A percentile compares a stretch with the other conserved stretches of the same genome.
These are phyloP conservation scores for Exophiala sp. DNA, from an alignment of 2,329 filamentous ascomycete species.

Conservation along the genomic window DNA sequence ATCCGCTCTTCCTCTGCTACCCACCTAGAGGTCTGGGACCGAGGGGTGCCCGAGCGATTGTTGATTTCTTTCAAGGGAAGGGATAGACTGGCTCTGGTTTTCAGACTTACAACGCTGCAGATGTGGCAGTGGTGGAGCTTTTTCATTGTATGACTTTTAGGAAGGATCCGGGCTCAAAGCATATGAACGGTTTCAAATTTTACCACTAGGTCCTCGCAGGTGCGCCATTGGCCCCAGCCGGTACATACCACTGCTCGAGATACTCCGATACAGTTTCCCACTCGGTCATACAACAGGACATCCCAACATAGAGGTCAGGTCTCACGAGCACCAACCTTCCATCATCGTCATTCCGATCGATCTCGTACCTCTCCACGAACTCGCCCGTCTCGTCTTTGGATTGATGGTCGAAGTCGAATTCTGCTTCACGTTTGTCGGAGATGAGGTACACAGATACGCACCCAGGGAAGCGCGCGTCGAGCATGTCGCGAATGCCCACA, in stretches of 20 bases:
- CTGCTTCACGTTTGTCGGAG: neutral
- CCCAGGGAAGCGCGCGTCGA: neutral
- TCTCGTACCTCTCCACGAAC: neutral
- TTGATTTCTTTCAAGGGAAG: conserved; percentile 70
- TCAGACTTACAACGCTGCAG: neutral
- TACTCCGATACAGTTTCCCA: neutral
- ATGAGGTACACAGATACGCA: neutral
- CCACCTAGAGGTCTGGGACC: conserved; percentile 72
- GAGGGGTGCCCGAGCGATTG: conserved; percentile 67
- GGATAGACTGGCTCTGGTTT: neutral
- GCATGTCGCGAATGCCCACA: neutral
- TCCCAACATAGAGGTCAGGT: conserved; percentile 2
- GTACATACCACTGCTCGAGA: conserved; percentile 1
- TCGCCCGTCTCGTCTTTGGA: neutral
- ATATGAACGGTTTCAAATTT: too few relatives aligned
- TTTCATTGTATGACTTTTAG: too few relatives aligned
- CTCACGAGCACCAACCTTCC: neutral
- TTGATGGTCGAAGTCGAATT: neutral
- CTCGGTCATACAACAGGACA: neutral
- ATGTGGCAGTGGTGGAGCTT: too few relatives aligned
- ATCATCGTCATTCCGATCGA: neutral
- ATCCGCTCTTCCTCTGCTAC: conserved; percentile 77
- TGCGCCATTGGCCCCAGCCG: too few relatives aligned
- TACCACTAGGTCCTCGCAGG: too few relatives aligned
- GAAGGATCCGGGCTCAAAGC: too few relatives aligned